Conservation (phyloP, 2,329 filamentous ascomycete species). For the Sordariomycetes sp. region DNA sequence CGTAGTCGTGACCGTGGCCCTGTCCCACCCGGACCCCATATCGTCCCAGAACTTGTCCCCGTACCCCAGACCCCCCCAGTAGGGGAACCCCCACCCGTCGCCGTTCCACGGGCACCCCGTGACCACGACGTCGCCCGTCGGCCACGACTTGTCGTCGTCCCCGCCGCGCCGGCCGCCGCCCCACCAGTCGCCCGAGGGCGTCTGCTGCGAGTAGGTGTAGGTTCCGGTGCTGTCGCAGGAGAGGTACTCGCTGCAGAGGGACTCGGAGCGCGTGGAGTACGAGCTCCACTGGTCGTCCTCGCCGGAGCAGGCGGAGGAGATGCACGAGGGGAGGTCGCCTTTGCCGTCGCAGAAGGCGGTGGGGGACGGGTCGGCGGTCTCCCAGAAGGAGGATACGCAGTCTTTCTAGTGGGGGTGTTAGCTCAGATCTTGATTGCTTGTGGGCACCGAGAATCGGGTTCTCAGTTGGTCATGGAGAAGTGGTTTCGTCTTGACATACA, state of each 20-base stretch:
- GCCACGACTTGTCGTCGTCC: slow-evolving; percentile 6
- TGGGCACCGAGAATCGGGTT: background rate
- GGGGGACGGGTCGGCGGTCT: slow-evolving; percentile 12
- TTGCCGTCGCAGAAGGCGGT: slow-evolving; percentile 11
- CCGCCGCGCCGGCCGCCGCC: slow-evolving; percentile 6
- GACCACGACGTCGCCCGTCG: slow-evolving; percentile 12
- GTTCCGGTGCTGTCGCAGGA: slow-evolving; percentile 12
- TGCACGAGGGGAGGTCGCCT: slow-evolving; percentile 10
- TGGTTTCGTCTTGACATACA: slow-evolving; percentile 6
- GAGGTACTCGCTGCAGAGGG: slow-evolving; percentile 12
- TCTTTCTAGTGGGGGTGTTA: slow-evolving; percentile 7
- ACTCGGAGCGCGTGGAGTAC: slow-evolving; percentile 12
- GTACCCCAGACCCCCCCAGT: slow-evolving; percentile 12
- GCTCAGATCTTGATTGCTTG: background rate
- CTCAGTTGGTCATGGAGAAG: background rate
- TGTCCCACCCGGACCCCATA: slow-evolving; percentile 11
- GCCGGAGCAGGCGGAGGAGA: slow-evolving; percentile 12
- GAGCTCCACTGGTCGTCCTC: slow-evolving; percentile 8
- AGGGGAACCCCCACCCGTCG: slow-evolving; percentile 10
- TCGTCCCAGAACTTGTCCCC: slow-evolving; percentile 10
- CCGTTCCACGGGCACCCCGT: slow-evolving; percentile 15
- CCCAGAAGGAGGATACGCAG: slow-evolving; percentile 15
- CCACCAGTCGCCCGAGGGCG: slow-evolving; percentile 6
- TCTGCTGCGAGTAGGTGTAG: slow-evolving; percentile 13
- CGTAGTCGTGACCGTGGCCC: slow-evolving; percentile 12